Evolutionary conservation across 2,329 filamentous ascomycete species (phyloP), one percentile per base, ranked within the genome.

Genomic region (Neospermospora avenae): DNA sequence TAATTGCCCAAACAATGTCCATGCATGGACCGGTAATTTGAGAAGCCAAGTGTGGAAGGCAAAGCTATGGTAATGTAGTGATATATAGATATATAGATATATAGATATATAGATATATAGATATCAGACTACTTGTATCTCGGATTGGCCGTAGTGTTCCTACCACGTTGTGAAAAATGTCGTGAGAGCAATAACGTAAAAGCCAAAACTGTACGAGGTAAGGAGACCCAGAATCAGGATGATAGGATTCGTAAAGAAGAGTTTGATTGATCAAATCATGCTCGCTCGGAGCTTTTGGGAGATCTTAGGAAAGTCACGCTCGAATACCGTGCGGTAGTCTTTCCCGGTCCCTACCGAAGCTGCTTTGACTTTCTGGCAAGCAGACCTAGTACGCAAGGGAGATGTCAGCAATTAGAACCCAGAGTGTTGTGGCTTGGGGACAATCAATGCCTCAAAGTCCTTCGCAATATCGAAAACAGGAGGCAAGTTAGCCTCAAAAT

Each of bases 91-190:
- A n/a, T n/a, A n/a, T n/a, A n/a, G n/a, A n/a, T n/a, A n/a, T n/a
- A n/a, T n/a, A n/a, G n/a, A n/a, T n/a, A n/a, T n/a, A n/a, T n/a
- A n/a, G n/a, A n/a, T n/a, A n/a, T n/a, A n/a, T n/a, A n/a, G n/a
- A n/a, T n/a, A n/a, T n/a, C n/a, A 81, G 49, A 0, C 83, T 82
- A 20, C 80, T 82, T 35, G 82, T 80, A 53, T 80, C 8, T 79
- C 75, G 0, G 78, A 78, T 65, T 85, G 76, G 51, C 76, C 69
- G 67, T 89, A 89, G 11, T 76, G 73, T 0, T 69, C 63, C 1
- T 70, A 75, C 82, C 83, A 89, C 0, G 89, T 74, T 0, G 72
- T 67, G 0, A 85, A 80, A 63, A 86, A 86, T 2, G 81, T 86
- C 0, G 82, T 81, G 0, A 88, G 77, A 37, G 78, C 77, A 4